Evolutionary conservation across 352 stramenopile genomes (phyloP).

Genomic region (Globisporangium paddicum): DNA sequence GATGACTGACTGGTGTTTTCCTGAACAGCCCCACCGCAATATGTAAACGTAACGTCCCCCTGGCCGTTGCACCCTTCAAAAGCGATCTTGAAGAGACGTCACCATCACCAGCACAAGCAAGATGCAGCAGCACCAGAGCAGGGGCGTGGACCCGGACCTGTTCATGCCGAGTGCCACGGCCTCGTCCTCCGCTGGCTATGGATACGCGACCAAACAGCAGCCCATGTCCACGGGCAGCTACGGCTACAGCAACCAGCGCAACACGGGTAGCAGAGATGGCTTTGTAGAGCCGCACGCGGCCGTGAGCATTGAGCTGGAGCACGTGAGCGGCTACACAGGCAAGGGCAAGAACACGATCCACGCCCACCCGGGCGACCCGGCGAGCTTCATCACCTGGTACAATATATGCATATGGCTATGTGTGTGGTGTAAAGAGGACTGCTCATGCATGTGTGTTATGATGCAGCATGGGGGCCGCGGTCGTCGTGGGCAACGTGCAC

Average conservation of each 20-base stretch:
- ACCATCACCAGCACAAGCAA: neutral
- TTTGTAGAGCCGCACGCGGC: neutral
- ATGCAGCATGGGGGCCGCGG: slow-evolving; percentile 44
- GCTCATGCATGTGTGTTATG: neutral
- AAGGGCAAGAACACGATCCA: slow-evolving; percentile 52
- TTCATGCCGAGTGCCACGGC: slow-evolving; percentile 37
- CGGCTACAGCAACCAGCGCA: slow-evolving; percentile 12
- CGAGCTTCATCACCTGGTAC: slow-evolving; percentile 58
- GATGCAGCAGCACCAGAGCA: slow-evolving; percentile 34
- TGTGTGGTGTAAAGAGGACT: neutral
- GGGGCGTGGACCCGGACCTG: slow-evolving; percentile 43
- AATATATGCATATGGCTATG: neutral
- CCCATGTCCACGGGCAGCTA: neutral
- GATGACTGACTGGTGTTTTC: too few species aligned
- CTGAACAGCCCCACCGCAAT: too few species aligned
- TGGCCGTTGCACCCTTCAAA: neutral
- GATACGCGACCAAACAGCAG: neutral
- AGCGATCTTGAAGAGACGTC: slow-evolving; percentile 1
- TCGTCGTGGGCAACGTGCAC: slow-evolving; percentile 43
- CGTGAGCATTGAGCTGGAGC: slow-evolving; percentile 53
- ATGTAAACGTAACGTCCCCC: neutral
- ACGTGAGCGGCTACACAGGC: slow-evolving; percentile 56
- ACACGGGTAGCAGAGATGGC: slow-evolving; percentile 10
- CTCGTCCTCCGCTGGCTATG: neutral
- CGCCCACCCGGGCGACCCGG: slow-evolving; percentile 38